Base-by-base conservation (phyloP, 495 filamentous ascomycete species). In the Cladorrhinum samala region DNA sequence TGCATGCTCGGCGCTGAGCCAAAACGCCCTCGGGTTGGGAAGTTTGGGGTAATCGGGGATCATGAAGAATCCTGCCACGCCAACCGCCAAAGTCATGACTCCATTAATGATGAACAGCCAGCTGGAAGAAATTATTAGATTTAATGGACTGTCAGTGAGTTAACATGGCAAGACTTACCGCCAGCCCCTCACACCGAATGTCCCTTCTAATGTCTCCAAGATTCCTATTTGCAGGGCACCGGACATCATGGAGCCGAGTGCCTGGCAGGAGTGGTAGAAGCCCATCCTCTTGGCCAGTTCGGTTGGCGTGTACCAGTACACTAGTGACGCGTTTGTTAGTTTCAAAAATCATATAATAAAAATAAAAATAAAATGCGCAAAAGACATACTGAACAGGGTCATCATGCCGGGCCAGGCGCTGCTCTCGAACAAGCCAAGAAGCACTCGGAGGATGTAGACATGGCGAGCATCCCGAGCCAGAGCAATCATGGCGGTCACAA, bases 31-130 rank as follows among this genome's bases (percentile, higher is more conserved):
- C 1, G 68, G 68, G 39, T 72, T 72, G 3, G 69, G 59, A 3
- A 40, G 49, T 40, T 68, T 68, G 0, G 77, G 77, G 2, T 72
- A 72, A 57, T 79, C 77, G 1, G 77, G 77, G 38, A 79, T 69
- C 24, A 78, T 62, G 42, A 80, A 63, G 50, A 75, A 77, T 1
- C 77, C 77, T 38, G 69, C 68, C 7, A 71, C 30, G 0, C 75
- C 76, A 19, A 78, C 68, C 5, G 70, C 63, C 0, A 81, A 60
- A 2, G 75, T 76, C 49, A 80, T 78, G 37, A 75, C 36, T 6
- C 70, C 72, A 49, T 78, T 73, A 42, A 71, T 68, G 42, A 73
- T 48, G 17, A 83, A 83, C 2, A 84, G 68, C 81, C 81, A 83
- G 20, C 60, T 60, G 13, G 19, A 37, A 14, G 30, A 14, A 30